A percentile compares a stretch with the other conserved stretches of the same genome.
These are phyloP conservation scores for Radiomyces spectabilis DNA, from an alignment of 192 early-diverging fungal genomes.

Conservation along the genomic window DNA sequence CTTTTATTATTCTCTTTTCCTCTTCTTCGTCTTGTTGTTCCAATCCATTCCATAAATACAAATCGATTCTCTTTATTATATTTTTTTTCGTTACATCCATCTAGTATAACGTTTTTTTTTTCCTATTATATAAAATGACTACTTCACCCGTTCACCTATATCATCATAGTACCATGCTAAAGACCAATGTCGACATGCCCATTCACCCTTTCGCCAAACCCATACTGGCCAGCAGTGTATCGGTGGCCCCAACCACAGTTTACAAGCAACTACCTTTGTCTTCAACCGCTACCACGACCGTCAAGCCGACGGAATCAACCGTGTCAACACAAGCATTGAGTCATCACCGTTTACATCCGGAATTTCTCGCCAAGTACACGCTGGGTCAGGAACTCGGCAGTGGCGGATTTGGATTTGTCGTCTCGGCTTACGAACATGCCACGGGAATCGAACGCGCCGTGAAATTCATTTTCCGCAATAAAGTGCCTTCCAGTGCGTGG, in stretches of 20 bases:
- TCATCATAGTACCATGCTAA: not conserved
- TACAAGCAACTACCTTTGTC: not conserved
- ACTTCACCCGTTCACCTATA: constrained; percentile 1
- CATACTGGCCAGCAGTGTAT: too few species aligned
- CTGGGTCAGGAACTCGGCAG: constrained; percentile 58
- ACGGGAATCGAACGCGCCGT: constrained; percentile 54
- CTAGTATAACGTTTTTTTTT: not conserved
- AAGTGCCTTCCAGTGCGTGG: constrained; percentile 48
- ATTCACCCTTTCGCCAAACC: too few species aligned
- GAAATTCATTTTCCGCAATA: constrained; percentile 55
- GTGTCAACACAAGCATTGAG: constrained; percentile 14
- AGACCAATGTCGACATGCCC: not conserved
- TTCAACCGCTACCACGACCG: not conserved
- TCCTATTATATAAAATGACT: constrained; percentile 8
- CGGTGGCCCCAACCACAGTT: not conserved
- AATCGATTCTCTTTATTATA: constrained; percentile 1
- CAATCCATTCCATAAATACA: not conserved
- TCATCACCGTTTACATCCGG: constrained; percentile 35
- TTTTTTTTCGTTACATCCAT: not conserved
- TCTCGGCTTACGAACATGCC: constrained; percentile 43
- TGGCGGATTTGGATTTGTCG: constrained; percentile 76
- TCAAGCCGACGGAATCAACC: not conserved
- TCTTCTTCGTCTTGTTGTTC: not conserved
- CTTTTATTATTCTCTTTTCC: not conserved
- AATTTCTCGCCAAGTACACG: constrained; percentile 37